These are phyloP conservation scores for Arthrobotrys iridis DNA, from an alignment of 2,329 filamentous ascomycete genomes.

Conservation along the genomic window DNA sequence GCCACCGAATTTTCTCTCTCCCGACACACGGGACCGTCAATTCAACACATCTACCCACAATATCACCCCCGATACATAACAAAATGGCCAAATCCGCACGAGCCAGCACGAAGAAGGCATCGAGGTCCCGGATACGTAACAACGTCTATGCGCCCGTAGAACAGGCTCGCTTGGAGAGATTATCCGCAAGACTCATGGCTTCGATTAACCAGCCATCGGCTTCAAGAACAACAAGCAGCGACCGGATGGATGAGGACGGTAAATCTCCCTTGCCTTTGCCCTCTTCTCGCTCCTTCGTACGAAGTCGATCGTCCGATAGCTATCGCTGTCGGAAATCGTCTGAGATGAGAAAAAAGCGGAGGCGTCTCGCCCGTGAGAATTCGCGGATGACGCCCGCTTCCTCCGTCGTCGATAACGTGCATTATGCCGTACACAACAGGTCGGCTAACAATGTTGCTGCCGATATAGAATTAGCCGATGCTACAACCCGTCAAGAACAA, in stretches of 20 bases:
- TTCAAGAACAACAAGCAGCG: constrained; percentile 41
- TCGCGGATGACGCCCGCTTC: constrained; percentile 31
- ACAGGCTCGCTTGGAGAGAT: constrained; percentile 50
- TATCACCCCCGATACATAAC: constrained; percentile 11
- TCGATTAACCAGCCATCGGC: constrained; percentile 45
- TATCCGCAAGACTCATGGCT: constrained; percentile 50
- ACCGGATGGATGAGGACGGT: constrained; percentile 55
- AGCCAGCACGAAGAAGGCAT: constrained; percentile 52
- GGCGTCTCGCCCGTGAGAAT: constrained; percentile 24
- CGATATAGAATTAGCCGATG: constrained; percentile 52
- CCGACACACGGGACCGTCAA: constrained; percentile 16
- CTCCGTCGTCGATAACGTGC: constrained; percentile 26
- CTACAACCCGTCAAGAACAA: constrained; percentile 53
- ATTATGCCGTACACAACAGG: constrained; percentile 36
- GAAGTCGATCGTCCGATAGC: constrained; percentile 32
- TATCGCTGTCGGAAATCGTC: constrained; percentile 18
- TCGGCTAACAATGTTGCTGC: constrained; percentile 54
- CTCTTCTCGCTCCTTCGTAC: constrained; percentile 5
- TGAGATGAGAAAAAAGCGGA: constrained; percentile 35
- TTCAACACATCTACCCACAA: not conserved
- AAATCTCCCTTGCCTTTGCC: constrained; percentile 47
- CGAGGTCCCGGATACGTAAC: constrained; percentile 50
- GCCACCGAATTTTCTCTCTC: not conserved
- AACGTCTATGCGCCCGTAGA: constrained; percentile 54
- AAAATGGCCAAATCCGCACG: constrained; percentile 53